These are phyloP conservation scores for Colletotrichum sp. DNA, from an alignment of 2,329 filamentous ascomycete species.

Conservation along the genomic window DNA sequence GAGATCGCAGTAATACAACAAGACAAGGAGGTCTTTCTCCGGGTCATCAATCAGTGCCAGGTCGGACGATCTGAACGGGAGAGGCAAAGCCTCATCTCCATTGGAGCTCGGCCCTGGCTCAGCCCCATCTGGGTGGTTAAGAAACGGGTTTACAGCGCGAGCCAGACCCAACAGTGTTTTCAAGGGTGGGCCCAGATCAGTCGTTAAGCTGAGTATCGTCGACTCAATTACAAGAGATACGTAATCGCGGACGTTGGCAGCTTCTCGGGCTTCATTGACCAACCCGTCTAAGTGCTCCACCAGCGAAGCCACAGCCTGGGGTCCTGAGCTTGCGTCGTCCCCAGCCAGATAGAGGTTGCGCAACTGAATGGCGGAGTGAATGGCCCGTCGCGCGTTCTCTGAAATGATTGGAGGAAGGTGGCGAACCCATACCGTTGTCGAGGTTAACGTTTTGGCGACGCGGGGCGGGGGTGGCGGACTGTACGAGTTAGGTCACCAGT, in stretches of 20 bases:
- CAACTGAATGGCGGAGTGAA: conserved; percentile 2
- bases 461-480: conserved; percentile 12
- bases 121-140: neutral
- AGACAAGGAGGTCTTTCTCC: conserved; percentile 21
- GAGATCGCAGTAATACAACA: conserved; percentile 20
- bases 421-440: conserved; percentile 12
- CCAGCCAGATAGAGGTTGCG: conserved; percentile 12
- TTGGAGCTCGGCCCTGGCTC: neutral
- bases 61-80: conserved; percentile 10
- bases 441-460: conserved; percentile 11
- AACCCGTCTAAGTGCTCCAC: neutral
- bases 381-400: neutral
- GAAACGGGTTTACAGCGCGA: conserved; percentile 17
- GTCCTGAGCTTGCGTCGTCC: neutral
- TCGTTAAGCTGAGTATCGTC: neutral
- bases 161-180: conserved; percentile 8
- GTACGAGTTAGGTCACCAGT: neutral
- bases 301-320: neutral
- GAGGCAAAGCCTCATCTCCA: neutral
- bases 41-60: conserved; percentile 2
- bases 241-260: conserved; percentile 19
- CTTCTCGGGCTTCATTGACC: neutral
- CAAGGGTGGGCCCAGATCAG: neutral
- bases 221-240: conserved; percentile 9
- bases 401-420: conserved; percentile 22